phyloP scores from a whole-genome alignment of 2,329 filamentous ascomycete genomes.

The Cladosporium sphaerospermum region DNA sequence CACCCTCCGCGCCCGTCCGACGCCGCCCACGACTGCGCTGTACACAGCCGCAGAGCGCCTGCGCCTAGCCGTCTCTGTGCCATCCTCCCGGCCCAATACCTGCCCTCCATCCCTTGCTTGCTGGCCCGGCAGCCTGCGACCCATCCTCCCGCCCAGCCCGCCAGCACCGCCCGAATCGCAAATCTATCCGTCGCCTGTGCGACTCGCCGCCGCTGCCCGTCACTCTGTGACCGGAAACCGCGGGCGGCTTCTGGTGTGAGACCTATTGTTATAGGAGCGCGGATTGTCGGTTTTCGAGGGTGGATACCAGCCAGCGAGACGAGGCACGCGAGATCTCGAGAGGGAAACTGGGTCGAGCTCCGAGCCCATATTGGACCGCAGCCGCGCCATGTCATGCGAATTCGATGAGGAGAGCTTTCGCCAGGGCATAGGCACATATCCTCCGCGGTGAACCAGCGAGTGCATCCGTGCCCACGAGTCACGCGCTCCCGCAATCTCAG shows the following conservation, averaged over 20 bases:
- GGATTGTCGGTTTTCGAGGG: constrained; percentile 7
- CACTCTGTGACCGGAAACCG: constrained; percentile 3
- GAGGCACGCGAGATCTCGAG: constrained; percentile 3
- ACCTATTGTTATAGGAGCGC: constrained; percentile 12
- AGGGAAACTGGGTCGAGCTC: background rate
- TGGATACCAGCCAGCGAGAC: background rate
- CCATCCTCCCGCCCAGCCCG: constrained; percentile 1
- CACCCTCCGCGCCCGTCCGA: constrained; percentile 5
- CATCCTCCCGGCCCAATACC: constrained; percentile 6
- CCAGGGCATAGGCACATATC: constrained; percentile 32
- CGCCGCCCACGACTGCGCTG: constrained; percentile 9
- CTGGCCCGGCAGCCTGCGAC: background rate
- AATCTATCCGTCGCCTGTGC: constrained; percentile 12
- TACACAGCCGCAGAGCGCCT: constrained; percentile 2
- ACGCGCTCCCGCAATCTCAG: constrained; percentile 5
- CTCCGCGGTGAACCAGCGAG: constrained; percentile 24
- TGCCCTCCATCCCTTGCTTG: constrained; percentile 10
- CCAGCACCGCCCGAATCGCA: constrained; percentile 1
- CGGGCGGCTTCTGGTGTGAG: constrained; percentile 1
- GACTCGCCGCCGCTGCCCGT: constrained; percentile 7
- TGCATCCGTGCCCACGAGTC: constrained; percentile 15
- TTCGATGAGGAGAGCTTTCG: constrained; percentile 25
- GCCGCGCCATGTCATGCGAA: constrained; percentile 26
- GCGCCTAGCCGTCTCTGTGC: background rate
- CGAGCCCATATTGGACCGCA: background rate